These are phyloP conservation scores for Brachypodium distachyon DNA, from an alignment of 202 grass and related monocot species.

Conservation along the genomic window DNA sequence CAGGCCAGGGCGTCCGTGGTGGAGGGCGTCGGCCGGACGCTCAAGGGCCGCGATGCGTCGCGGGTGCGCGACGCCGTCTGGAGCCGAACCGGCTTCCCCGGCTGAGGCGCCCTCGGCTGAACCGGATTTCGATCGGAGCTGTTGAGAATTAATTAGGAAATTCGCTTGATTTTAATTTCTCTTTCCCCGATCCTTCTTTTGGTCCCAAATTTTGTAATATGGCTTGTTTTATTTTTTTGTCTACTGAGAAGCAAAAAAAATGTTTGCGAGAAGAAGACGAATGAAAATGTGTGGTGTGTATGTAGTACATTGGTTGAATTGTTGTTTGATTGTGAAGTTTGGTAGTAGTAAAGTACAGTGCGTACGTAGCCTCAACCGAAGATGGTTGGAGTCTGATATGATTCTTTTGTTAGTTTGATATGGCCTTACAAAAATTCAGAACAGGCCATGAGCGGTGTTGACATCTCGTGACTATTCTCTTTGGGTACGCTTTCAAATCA, in stretches of 20 bases:
- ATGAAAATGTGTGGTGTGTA: conserved; percentile 4
- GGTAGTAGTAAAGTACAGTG: no score
- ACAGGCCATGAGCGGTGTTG: background rate
- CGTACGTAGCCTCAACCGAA: conserved; percentile 10
- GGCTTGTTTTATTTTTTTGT: background rate
- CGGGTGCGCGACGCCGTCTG: conserved; percentile 90
- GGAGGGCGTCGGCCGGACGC: conserved; percentile 74
- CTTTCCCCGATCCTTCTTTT: background rate
- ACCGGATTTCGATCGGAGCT: background rate
- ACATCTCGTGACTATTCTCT: background rate
- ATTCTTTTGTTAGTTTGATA: background rate
- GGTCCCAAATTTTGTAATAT: conserved; percentile 16
- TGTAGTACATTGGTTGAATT: conserved; percentile 9
- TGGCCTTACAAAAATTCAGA: background rate
- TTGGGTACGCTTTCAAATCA: background rate
- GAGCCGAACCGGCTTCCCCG: conserved; percentile 88
- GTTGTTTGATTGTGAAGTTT: conserved; percentile 6
- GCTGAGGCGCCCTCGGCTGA: conserved; percentile 31
- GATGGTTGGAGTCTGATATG: conserved; percentile 17
- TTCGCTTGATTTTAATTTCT: background rate
- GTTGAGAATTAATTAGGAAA: background rate
- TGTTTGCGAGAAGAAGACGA: background rate
- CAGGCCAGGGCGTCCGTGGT: conserved; percentile 67
- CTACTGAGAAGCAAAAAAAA: background rate
- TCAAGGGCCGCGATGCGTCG: conserved; percentile 86